phyloP scores from a whole-genome alignment of 768 basidiomycete genomes.

The Auricularia auricula-judae region DNA sequence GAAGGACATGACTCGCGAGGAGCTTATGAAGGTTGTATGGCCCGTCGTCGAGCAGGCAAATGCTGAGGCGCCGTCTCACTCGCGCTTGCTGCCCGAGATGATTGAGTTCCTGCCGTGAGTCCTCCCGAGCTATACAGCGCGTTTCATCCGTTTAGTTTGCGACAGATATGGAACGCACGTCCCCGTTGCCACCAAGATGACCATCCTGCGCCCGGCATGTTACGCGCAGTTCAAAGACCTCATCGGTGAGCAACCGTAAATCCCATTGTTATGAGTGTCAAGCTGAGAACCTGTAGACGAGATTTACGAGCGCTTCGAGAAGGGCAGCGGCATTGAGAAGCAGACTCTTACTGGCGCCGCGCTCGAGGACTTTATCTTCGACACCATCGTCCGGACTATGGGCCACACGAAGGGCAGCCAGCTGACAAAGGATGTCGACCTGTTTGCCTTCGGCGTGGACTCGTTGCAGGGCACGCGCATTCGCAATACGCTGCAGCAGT shows the following conservation, averaged over 20 bases:
- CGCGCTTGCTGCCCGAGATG: conserved; percentile 38
- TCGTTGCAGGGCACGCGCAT: conserved; percentile 43
- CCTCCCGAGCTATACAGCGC: neutral
- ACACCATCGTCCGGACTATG: conserved; percentile 24
- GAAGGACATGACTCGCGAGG: conserved; percentile 15
- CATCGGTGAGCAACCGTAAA: conserved; percentile 25
- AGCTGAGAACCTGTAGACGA: conserved; percentile 11
- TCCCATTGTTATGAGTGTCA: neutral
- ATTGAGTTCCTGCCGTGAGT: conserved; percentile 35
- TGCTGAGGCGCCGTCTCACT: conserved; percentile 39
- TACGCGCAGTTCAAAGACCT: conserved; percentile 38
- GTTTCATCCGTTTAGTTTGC: neutral
- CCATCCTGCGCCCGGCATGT: conserved; percentile 36
- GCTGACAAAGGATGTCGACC: conserved; percentile 26
- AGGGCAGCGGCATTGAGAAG: conserved; percentile 22
- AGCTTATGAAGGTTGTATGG: conserved; percentile 27
- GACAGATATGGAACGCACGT: conserved; percentile 29
- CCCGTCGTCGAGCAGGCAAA: conserved; percentile 42
- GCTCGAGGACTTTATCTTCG: conserved; percentile 25
- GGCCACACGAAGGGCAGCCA: conserved; percentile 21
- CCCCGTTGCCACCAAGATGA: conserved; percentile 41
- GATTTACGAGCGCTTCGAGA: conserved; percentile 32
- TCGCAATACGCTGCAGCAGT: conserved; percentile 35
- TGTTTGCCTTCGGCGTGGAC: conserved; percentile 40
- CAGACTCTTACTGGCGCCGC: conserved; percentile 16